phyloP scores from a whole-genome alignment of 2,329 filamentous ascomycete species.

The Fusarium newnesense region DNA sequence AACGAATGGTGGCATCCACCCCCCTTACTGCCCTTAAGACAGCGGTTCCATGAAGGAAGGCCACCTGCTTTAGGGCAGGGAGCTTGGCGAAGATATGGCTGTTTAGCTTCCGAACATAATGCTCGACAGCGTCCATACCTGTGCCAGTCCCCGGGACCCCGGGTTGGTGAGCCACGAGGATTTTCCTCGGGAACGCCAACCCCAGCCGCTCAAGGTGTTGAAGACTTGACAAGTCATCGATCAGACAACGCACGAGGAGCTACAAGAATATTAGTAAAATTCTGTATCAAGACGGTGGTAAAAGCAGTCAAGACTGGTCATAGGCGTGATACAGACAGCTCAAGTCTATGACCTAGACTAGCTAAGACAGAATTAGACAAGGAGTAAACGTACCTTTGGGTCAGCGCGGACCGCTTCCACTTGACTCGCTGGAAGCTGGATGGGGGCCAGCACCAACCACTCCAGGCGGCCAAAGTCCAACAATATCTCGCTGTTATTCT shows the following conservation, averaged over 20 bases:
- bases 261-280: background rate
- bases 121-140: background rate
- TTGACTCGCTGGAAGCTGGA: background rate
- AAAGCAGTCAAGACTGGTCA: background rate
- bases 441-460: background rate
- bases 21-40: background rate
- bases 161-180: background rate
- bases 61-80: background rate
- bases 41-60: background rate
- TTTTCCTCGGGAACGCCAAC: background rate
- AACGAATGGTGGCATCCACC: background rate
- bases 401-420: background rate
- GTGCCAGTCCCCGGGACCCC: background rate
- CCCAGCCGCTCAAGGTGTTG: background rate
- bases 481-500: background rate
- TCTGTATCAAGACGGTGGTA: background rate
- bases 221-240: background rate
- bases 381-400: background rate
- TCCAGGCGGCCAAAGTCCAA: background rate
- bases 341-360: background rate
- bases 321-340: background rate
- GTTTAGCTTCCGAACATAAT: background rate
- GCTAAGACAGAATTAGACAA: background rate
- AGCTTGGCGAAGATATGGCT: background rate
- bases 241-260: accelerated